These are phyloP conservation scores for Penicillium desertorum DNA, from an alignment of 495 filamentous ascomycete genomes.

Conservation along the genomic window DNA sequence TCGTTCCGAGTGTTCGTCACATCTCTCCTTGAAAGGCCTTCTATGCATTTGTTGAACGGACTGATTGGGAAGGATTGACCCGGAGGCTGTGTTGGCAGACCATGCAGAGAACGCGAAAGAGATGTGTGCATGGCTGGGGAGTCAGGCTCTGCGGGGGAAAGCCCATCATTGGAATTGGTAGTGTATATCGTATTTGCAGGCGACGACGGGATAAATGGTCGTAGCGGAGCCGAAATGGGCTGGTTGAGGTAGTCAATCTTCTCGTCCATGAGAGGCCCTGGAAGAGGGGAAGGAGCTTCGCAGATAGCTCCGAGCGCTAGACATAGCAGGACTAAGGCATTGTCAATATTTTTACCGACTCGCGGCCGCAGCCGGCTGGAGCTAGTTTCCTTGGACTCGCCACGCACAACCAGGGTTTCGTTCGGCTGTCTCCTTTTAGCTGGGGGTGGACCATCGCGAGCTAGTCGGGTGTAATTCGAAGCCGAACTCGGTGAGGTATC, in stretches of 20 bases:
- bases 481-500: conserved; percentile 13
- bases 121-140: conserved; percentile 21
- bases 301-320: conserved; percentile 86
- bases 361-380: conserved; percentile 15
- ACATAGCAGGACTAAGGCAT: conserved; percentile 76
- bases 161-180: conserved; percentile 22
- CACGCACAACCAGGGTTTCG: conserved; percentile 27
- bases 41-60: conserved; percentile 12
- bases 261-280: conserved; percentile 52
- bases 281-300: conserved; percentile 54
- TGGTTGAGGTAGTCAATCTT: conserved; percentile 29
- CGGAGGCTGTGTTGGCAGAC: conserved; percentile 13
- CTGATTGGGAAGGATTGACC: conserved; percentile 21
- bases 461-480: neutral
- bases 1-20: conserved; percentile 11
- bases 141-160: conserved; percentile 31
- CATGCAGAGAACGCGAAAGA: conserved; percentile 24
- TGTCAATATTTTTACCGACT: conserved; percentile 50
- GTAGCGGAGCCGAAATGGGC: conserved; percentile 27
- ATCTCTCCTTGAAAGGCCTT: conserved; percentile 17
- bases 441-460: conserved; percentile 27
- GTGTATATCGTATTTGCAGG: conserved; percentile 6
- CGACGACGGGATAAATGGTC: conserved; percentile 2
- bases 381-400: conserved; percentile 18
- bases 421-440: conserved; percentile 47